Evolutionary conservation across 257 asterid genomes (phyloP).

Genomic region (Lycium barbarum): DNA sequence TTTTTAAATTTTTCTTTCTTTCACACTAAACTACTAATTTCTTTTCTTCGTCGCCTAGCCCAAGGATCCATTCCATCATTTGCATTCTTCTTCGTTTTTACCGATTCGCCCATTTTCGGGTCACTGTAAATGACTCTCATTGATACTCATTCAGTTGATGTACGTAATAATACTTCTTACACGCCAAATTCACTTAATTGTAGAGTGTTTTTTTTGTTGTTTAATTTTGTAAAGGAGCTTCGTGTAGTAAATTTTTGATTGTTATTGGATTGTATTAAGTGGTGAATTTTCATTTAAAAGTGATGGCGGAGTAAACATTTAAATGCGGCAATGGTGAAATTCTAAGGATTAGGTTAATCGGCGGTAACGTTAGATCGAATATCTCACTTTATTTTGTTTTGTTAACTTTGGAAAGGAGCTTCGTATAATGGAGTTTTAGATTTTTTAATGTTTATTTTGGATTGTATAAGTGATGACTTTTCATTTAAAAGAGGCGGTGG

Average conservation of each 20-base stretch:
- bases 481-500: too few relatives aligned
- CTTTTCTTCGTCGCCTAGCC: background rate
- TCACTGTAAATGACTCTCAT: background rate
- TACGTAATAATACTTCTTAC: background rate
- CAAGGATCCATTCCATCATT: slow-evolving; percentile 28
- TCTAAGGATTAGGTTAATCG: background rate
- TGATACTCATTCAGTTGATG: background rate
- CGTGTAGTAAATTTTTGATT: background rate
- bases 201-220: too few relatives aligned
- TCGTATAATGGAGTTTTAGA: too few relatives aligned
- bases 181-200: background rate
- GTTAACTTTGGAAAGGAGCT: too few relatives aligned
- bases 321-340: background rate
- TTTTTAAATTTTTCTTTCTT: background rate
- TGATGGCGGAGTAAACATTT: background rate
- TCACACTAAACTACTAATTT: background rate
- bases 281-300: background rate
- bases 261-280: background rate
- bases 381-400: background rate
- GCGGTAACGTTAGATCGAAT: background rate
- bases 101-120: background rate
- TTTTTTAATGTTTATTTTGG: too few relatives aligned
- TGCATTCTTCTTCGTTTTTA: background rate
- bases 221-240: background rate
- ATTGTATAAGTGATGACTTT: too few relatives aligned